Base-by-base conservation (phyloP, 176 grass and related monocot genomes). In the Saccharum officinarum region DNA sequence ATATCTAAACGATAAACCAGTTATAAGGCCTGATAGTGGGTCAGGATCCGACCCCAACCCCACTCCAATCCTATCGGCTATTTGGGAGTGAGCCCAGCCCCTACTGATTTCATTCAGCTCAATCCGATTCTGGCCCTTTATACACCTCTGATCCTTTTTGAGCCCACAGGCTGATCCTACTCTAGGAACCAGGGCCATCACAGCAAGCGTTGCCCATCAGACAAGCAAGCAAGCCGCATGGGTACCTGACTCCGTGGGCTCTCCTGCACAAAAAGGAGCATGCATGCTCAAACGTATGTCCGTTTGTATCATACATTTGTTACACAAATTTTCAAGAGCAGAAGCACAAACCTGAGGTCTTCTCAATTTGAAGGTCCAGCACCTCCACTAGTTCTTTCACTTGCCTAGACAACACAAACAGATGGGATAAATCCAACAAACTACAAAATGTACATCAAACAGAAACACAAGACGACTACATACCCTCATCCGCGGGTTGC, bases 351-450 rank as follows among this genome's bases (percentile, higher is more conserved):
- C 93, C 90, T 92, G 87, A 14, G 42, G 79, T 23, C 73, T 86
- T 92, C 78, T 92, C 90, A 14, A 87, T 63, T 36, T 36, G 82
- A 92, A 42, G 85, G 87, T 83, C 85, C 93, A 74, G 73, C 80
- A 45, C 47, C 85, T 45, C 81, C 92, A 68, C 85, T 74, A 42
- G 76, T 86, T 62, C 87, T 92, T 62, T 89, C 93, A 49, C n/a
- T 83, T 40, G 89, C 37, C 85, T 92, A 78, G 82, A 69, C 34
- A 23, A 73, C 59, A 38, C 44, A 45, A 61, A 63, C 4, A 55
- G 15, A 89, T 65, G 62, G 9, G 55, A 63, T 67, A 25, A 80
- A 70, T 63, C 69, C 49, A 80, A 73, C 30, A 82, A 76, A 67
- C 67, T 16, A 82, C n/a, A 69, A 11, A 78, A 22, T 13, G 1